Evolutionary conservation across 2,329 filamentous ascomycete genomes (phyloP), one percentile per base, ranked within the genome.

Genomic region (Sporothrix dimorphospora): DNA sequence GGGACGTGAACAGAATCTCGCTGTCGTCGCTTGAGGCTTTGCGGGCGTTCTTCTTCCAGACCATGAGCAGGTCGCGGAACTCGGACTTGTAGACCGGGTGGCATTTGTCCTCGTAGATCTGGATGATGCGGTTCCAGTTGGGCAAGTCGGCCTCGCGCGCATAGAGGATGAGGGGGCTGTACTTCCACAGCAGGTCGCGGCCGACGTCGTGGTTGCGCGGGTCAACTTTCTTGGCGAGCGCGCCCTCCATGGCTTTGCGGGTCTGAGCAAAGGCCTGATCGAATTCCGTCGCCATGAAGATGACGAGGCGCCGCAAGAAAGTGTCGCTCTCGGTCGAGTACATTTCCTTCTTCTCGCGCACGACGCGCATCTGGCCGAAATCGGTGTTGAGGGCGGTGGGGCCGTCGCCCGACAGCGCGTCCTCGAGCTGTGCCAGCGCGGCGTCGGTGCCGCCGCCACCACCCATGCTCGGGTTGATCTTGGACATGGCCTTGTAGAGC

Each of bases 271-370:
- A 89, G 6, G 93, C 90, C 73, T 90, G 87, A 65, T 92, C 91
- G 77, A 97, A 97, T 72, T 93, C 92, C 63, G 90, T 86, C 24
- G 90, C 89, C 88, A 98, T 92, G 79, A 94, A 95, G 69, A 93
- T 90, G 75, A 92, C 90, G 16, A 98, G 85, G 63, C 94, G 89
- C 74, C 90, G 89, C 77, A 97, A 87, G 79, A 98, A 98, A 70
- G 88, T 82, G 27, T 86, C 83, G 76, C 91, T 94, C 79, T 97
- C 93, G 16, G 89, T 86, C 72, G 91, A 85, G 78, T 98, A 99
- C 79, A 93, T 91, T 75, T 97, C 92, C 80, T 94, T 96, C 87
- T 97, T 98, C 81, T 98, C 94, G 76, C 94, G 93, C 34, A 99
- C 89, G 53, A 97, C 94, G 71, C 93, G 90, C 95, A 99, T 98